These are phyloP conservation scores for Cordia subcordata DNA, from an alignment of 257 asterid species.

Conservation along the genomic window DNA sequence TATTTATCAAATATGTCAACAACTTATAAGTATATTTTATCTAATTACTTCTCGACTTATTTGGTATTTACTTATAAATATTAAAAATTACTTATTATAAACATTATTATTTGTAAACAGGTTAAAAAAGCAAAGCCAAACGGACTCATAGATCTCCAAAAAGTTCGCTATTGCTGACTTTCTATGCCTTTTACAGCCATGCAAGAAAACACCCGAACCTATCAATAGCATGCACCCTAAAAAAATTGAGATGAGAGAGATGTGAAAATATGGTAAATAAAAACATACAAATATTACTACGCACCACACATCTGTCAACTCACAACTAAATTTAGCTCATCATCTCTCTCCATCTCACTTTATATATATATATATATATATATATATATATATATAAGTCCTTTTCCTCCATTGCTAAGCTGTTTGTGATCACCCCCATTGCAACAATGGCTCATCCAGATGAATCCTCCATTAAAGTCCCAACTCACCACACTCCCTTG, in stretches of 20 bases:
- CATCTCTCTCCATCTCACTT: background rate
- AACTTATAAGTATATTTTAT: too few relatives aligned
- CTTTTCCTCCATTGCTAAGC: background rate
- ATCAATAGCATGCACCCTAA: background rate
- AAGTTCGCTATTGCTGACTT: background rate
- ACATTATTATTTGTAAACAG: too few relatives aligned
- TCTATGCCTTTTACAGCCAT: conserved; percentile 2
- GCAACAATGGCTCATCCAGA: background rate
- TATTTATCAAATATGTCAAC: too few relatives aligned
- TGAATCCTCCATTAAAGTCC: background rate
- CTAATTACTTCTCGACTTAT: too few relatives aligned
- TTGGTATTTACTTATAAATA: too few relatives aligned
- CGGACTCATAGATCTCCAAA: background rate
- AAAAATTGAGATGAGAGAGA: too few relatives aligned
- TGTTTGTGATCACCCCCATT: background rate
- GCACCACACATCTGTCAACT: background rate
- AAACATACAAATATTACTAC: background rate
- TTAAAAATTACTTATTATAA: too few relatives aligned
- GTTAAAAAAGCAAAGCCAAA: too few relatives aligned
- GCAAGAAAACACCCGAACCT: background rate
- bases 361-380: too few relatives aligned
- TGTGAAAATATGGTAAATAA: background rate
- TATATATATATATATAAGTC: too few relatives aligned
- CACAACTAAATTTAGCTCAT: background rate
- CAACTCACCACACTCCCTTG: background rate